A percentile compares a stretch with the other conserved stretches of the same genome.
These are phyloP conservation scores for Candida dubliniensis DNA, from an alignment of 1,139 yeast genomes.

Conservation along the genomic window DNA sequence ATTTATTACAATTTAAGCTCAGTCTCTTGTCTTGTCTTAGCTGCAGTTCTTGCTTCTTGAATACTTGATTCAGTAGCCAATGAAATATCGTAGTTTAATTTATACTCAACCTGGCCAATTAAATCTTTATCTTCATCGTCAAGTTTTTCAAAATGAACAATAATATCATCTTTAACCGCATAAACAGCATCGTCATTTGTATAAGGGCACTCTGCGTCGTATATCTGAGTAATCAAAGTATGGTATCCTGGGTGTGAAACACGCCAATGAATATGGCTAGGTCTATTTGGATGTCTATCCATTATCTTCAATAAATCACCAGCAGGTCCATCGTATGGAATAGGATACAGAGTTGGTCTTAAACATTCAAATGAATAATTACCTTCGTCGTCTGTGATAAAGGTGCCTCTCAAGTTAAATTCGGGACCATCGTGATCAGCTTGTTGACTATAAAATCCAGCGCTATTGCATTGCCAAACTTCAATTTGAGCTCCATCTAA, in stretches of 20 bases:
- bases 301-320: slow-evolving; percentile 17
- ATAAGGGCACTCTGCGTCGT: slow-evolving; percentile 23
- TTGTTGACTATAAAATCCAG: slow-evolving; percentile 18
- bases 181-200: slow-evolving; percentile 28
- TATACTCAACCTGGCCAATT: slow-evolving; percentile 13
- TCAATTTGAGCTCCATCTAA: slow-evolving; percentile 17
- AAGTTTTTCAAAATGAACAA: slow-evolving; percentile 22
- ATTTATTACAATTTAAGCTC: too few species aligned
- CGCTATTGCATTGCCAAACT: slow-evolving; percentile 20
- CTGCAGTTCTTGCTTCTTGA: slow-evolving; percentile 11
- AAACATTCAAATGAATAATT: slow-evolving; percentile 16
- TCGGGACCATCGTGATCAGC: slow-evolving; percentile 26
- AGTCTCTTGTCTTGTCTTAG: slow-evolving; percentile 6
- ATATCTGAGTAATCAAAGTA: slow-evolving; percentile 29
- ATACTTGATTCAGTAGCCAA: slow-evolving; percentile 19
- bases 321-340: slow-evolving; percentile 20
- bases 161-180: slow-evolving; percentile 31
- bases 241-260: slow-evolving; percentile 26
- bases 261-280: slow-evolving; percentile 22
- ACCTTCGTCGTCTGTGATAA: slow-evolving; percentile 15
- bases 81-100: slow-evolving; percentile 19
- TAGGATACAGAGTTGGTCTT: slow-evolving; percentile 19
- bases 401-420: slow-evolving; percentile 20
- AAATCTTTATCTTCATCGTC: slow-evolving; percentile 10
- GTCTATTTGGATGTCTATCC: slow-evolving; percentile 21